These are phyloP conservation scores for Ambrosia hybrid DNA, from an alignment of 140 eudicot species.

Conservation along the genomic window DNA sequence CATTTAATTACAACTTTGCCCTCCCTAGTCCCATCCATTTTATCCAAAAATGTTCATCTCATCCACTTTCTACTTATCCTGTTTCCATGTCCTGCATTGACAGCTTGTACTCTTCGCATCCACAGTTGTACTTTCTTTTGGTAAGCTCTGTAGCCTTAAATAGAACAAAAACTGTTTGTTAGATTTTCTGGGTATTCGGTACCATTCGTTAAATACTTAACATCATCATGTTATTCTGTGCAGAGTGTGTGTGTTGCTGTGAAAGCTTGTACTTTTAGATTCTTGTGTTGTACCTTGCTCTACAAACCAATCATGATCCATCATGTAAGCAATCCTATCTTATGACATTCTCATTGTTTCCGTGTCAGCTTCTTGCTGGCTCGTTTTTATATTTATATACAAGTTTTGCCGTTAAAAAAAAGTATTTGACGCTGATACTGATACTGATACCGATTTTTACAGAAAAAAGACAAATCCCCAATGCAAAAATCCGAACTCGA, in stretches of 20 bases:
- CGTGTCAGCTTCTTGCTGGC: too few relatives aligned
- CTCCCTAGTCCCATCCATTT: slow-evolving; percentile 19
- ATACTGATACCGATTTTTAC: neutral
- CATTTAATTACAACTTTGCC: slow-evolving; percentile 18
- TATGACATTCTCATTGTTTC: neutral
- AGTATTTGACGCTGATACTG: neutral
- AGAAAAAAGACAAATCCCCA: slow-evolving; percentile 33
- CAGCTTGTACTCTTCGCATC: slow-evolving; percentile 15
- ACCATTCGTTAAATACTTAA: neutral
- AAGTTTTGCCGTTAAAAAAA: too few relatives aligned
- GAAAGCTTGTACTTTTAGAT: slow-evolving; percentile 15
- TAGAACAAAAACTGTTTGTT: slow-evolving; percentile 1
- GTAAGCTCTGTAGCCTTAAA: slow-evolving; percentile 15
- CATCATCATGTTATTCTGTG: slow-evolving; percentile 1
- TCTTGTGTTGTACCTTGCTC: neutral
- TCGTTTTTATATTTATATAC: too few relatives aligned
- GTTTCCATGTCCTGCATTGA: slow-evolving; percentile 12
- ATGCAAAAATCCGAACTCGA: slow-evolving; percentile 44
- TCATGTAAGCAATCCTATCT: slow-evolving; percentile 27
- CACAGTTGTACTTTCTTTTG: slow-evolving; percentile 18
- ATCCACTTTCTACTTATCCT: slow-evolving; percentile 21
- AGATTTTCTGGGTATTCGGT: slow-evolving; percentile 8
- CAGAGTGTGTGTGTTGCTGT: slow-evolving; percentile 24
- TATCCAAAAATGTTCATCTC: slow-evolving; percentile 31
- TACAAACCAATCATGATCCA: slow-evolving; percentile 22